Conservation (phyloP, 805 yeast genomes). For the Yarrowia osloensis region DNA sequence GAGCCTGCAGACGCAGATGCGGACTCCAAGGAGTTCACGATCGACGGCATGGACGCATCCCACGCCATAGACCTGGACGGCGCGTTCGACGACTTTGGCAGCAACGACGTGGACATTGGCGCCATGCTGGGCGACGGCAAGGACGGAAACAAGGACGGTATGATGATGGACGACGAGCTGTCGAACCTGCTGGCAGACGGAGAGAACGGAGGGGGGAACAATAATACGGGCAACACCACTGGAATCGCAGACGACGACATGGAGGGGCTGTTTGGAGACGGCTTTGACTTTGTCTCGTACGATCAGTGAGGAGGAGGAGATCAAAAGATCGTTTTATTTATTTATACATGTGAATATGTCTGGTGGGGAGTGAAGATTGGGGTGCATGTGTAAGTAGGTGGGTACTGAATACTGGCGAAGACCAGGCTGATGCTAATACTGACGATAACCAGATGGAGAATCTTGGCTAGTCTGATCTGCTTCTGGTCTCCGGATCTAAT, state of each 20-base stretch:
- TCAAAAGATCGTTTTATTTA: neutral
- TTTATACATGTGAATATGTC: neutral
- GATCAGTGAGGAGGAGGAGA: neutral
- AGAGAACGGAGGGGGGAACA: neutral
- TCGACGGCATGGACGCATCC: conserved; percentile 22
- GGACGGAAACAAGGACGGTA: neutral
- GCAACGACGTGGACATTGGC: conserved; percentile 22
- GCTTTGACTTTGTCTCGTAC: conserved; percentile 37
- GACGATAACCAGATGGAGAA: no score
- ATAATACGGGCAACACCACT: neutral
- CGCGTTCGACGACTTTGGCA: conserved; percentile 20
- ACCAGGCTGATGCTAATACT: no score
- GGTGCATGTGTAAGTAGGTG: no score
- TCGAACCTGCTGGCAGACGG: conserved; percentile 4
- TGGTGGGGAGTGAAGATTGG: no score
- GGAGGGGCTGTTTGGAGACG: conserved; percentile 39
- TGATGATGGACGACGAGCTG: conserved; percentile 24
- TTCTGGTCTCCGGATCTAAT: no score
- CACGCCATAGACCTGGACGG: conserved; percentile 30
- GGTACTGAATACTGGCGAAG: no score
- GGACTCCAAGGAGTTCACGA: neutral
- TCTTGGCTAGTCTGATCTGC: no score
- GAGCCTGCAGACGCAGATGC: neutral
- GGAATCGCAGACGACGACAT: conserved; percentile 33
- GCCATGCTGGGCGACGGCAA: conserved; percentile 25